Conservation (phyloP, 768 basidiomycete species). For the Trametes cingulata region DNA sequence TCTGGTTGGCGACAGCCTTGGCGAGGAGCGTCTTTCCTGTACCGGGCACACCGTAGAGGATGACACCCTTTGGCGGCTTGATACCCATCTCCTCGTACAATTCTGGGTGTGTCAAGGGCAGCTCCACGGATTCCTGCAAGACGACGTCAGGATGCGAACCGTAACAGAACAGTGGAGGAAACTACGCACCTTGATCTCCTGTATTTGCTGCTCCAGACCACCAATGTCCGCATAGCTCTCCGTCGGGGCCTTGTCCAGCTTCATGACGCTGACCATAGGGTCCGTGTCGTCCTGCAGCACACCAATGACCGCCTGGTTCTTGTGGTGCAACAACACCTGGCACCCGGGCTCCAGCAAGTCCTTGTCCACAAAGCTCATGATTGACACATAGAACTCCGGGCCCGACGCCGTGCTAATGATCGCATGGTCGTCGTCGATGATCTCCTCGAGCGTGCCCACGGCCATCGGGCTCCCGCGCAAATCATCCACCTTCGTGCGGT, state of each 20-base stretch:
- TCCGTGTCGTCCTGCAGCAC: conserved; percentile 94
- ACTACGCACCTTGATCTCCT: conserved; percentile 92
- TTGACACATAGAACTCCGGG: conserved; percentile 95
- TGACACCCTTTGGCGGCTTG: conserved; percentile 99
- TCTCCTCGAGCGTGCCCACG: conserved; percentile 97
- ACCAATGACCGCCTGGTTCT: conserved; percentile 92
- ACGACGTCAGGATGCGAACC: neutral
- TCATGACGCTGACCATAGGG: conserved; percentile 98
- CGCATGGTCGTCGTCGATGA: conserved; percentile 98
- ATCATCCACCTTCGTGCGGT: conserved; percentile 90
- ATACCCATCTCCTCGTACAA: conserved; percentile 99
- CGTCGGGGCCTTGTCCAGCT: conserved; percentile 97
- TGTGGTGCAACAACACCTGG: conserved; percentile 93
- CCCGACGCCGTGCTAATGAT: conserved; percentile 94
- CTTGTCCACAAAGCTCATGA: conserved; percentile 98
- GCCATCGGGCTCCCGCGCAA: conserved; percentile 95
- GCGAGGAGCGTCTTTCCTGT: conserved; percentile 98
- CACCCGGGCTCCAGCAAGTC: conserved; percentile 96
- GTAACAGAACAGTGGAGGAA: neutral
- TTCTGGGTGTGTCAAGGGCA: conserved; percentile 96
- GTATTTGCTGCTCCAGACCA: conserved; percentile 94
- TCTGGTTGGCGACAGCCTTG: conserved; percentile 97
- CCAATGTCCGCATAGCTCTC: conserved; percentile 99
- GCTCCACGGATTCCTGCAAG: conserved; percentile 92
- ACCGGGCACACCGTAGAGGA: conserved; percentile 97